phyloP scores from a whole-genome alignment of 164 flowering plant genomes.

The Chloranthus sessilifolius region DNA sequence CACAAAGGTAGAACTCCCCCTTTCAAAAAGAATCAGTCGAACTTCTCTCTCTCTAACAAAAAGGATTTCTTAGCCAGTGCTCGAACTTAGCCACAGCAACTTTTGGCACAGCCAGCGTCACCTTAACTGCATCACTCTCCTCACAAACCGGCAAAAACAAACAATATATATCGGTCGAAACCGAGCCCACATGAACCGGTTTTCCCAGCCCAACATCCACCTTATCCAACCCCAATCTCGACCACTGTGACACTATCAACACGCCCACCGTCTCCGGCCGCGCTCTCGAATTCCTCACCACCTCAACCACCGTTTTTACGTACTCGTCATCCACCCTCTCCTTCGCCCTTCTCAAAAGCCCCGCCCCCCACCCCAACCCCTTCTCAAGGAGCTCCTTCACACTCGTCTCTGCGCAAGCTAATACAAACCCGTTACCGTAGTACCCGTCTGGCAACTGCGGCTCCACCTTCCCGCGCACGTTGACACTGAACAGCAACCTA shows the following conservation, averaged over 20 bases:
- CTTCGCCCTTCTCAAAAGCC: conserved; percentile 46
- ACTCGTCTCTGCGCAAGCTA: conserved; percentile 48
- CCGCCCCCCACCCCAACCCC: conserved; percentile 36
- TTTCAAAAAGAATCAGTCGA: too few relatives aligned
- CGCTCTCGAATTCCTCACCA: conserved; percentile 33
- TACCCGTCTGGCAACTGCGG: conserved; percentile 60
- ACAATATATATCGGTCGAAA: conserved; percentile 50
- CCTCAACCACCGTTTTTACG: conserved; percentile 39
- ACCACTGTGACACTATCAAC: conserved; percentile 69
- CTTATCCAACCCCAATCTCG: conserved; percentile 59
- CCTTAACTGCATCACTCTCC: conserved; percentile 45
- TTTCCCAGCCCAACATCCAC: conserved; percentile 75
- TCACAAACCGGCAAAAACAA: conserved; percentile 46
- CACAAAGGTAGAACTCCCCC: too few relatives aligned
- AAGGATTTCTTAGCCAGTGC: conserved; percentile 22
- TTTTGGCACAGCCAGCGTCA: conserved; percentile 59
- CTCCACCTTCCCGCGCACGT: conserved; percentile 42
- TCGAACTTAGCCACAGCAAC: conserved; percentile 38
- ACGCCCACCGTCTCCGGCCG: conserved; percentile 62
- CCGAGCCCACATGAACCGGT: conserved; percentile 53
- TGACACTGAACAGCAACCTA: conserved; percentile 50
- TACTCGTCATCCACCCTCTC: conserved; percentile 43
- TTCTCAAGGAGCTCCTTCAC: conserved; percentile 38
- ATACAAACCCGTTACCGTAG: conserved; percentile 71
- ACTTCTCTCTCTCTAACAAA: too few relatives aligned